These are phyloP conservation scores for Trichaptum fuscoviolaceum DNA, from an alignment of 768 basidiomycete species.

Conservation along the genomic window DNA sequence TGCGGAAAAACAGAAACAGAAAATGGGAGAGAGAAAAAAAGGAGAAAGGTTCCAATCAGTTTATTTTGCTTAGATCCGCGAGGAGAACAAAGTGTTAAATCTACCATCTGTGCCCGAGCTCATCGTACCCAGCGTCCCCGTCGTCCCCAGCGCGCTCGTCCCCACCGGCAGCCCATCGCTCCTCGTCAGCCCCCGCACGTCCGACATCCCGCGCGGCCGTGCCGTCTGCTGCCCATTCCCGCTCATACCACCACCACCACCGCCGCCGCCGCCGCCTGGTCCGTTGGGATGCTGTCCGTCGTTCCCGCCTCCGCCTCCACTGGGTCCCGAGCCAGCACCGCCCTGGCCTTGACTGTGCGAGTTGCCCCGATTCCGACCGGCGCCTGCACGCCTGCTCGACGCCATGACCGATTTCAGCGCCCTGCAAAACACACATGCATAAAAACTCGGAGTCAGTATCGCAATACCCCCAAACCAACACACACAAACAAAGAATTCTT, in stretches of 20 bases:
- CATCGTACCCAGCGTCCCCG: background rate
- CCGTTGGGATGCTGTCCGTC: constrained; percentile 6
- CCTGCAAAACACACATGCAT: constrained; percentile 29
- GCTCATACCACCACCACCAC: no score
- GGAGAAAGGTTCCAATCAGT: background rate
- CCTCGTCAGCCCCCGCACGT: constrained; percentile 33
- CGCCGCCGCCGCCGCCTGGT: constrained; percentile 22
- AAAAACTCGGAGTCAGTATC: no score
- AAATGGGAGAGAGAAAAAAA: background rate
- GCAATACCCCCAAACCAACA: no score
- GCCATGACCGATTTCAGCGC: constrained; percentile 84
- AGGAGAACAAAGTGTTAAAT: background rate
- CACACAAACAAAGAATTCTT: no score
- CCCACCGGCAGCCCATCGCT: background rate
- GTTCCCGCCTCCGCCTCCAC: constrained; percentile 32
- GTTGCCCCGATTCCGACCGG: constrained; percentile 1
- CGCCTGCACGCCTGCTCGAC: constrained; percentile 44
- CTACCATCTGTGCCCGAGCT: background rate
- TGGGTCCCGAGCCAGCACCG: constrained; percentile 22
- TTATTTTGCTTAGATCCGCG: background rate
- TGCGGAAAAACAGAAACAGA: background rate
- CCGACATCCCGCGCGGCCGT: constrained; percentile 69
- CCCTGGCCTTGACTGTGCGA: constrained; percentile 35
- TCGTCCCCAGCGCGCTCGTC: background rate
- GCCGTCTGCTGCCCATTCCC: constrained; percentile 27